Conservation (phyloP, 140 eudicot genomes). For the Anethum foeniculum region DNA sequence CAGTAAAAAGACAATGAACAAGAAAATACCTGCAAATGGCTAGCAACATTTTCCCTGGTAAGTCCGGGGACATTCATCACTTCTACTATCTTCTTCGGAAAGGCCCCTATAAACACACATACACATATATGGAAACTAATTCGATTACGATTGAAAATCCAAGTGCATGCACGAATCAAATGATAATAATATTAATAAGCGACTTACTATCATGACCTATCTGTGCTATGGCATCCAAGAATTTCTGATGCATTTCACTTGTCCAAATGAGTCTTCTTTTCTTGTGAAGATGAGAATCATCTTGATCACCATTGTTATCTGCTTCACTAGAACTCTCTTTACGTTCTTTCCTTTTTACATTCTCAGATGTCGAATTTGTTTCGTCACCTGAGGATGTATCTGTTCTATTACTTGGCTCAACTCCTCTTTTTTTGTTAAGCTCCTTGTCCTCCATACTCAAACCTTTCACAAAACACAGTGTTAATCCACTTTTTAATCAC, state of each 20-base stretch:
- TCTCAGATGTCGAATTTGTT: conserved; percentile 1
- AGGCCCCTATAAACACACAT: conserved; percentile 32
- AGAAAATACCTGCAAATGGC: conserved; percentile 69
- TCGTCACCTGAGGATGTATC: conserved; percentile 6
- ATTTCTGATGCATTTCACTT: conserved; percentile 51
- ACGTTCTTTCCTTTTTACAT: conserved; percentile 6
- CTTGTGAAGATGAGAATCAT: conserved; percentile 21
- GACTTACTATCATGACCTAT: conserved; percentile 55
- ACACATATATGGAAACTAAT: background rate
- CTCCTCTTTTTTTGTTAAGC: conserved; percentile 37
- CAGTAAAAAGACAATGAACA: background rate
- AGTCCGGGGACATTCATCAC: conserved; percentile 55
- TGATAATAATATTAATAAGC: no score
- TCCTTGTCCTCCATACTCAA: conserved; percentile 25
- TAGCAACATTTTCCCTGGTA: conserved; percentile 70
- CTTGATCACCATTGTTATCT: conserved; percentile 13
- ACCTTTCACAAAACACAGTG: conserved; percentile 29
- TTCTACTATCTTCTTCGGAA: conserved; percentile 68
- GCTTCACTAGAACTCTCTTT: conserved; percentile 16
- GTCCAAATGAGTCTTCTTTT: conserved; percentile 56
- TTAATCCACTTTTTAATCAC: conserved; percentile 1
- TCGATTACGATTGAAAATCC: background rate
- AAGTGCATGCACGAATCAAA: background rate
- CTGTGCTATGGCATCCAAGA: conserved; percentile 46
- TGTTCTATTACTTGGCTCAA: background rate